These are phyloP conservation scores for Begonia peltatifolia DNA, from an alignment of 306 rosid species.

Conservation along the genomic window DNA sequence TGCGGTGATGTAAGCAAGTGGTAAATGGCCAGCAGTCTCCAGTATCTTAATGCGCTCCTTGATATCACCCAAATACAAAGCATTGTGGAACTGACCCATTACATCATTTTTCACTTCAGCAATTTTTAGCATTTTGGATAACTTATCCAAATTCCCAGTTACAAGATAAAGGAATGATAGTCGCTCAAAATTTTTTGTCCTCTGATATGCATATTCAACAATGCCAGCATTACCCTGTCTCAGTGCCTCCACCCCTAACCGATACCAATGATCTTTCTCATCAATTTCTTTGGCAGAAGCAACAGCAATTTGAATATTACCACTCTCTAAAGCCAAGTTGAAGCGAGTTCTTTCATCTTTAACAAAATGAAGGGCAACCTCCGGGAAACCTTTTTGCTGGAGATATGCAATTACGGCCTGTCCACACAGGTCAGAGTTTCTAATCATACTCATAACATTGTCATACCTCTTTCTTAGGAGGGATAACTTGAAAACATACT, in stretches of 20 bases:
- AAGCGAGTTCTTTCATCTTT: slow-evolving; percentile 77
- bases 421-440: slow-evolving; percentile 76
- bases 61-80: slow-evolving; percentile 69
- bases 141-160: slow-evolving; percentile 64
- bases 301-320: slow-evolving; percentile 76
- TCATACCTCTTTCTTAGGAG: slow-evolving; percentile 54
- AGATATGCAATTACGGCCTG: slow-evolving; percentile 85
- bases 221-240: slow-evolving; percentile 81
- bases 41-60: slow-evolving; percentile 61
- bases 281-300: slow-evolving; percentile 83
- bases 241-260: slow-evolving; percentile 73
- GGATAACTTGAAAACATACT: slow-evolving; percentile 68
- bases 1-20: slow-evolving; percentile 72
- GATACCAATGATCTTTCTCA: slow-evolving; percentile 86
- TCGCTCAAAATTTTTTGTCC: slow-evolving; percentile 78
- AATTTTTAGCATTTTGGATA: slow-evolving; percentile 76
- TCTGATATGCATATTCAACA: slow-evolving; percentile 86
- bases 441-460: slow-evolving; percentile 76
- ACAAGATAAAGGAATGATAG: slow-evolving; percentile 68
- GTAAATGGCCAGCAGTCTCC: slow-evolving; percentile 72
- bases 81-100: slow-evolving; percentile 93
- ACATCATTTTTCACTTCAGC: slow-evolving; percentile 86
- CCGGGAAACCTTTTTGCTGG: slow-evolving; percentile 85
- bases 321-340: slow-evolving; percentile 80
- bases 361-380: slow-evolving; percentile 87